Evolutionary conservation across 306 rosid genomes (phyloP).

Genomic region (Cercis canadensis): DNA sequence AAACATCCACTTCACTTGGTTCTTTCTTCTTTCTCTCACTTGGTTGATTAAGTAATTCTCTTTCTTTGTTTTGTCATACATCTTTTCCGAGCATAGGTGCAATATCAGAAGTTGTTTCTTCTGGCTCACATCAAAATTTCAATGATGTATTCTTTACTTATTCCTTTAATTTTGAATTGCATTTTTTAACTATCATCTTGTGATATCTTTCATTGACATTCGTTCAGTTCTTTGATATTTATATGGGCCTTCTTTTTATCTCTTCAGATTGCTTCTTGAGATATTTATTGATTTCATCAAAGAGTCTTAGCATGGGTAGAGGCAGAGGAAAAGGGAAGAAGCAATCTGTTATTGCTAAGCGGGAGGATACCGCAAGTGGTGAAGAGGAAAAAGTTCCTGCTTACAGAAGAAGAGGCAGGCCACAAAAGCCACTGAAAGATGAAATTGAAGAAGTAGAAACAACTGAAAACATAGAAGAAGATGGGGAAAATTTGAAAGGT

Average conservation of each 20-base stretch:
- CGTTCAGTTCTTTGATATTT: constrained; percentile 23
- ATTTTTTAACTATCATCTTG: constrained; percentile 25
- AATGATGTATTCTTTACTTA: constrained; percentile 10
- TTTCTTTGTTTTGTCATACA: neutral
- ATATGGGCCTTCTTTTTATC: constrained; percentile 36
- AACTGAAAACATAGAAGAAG: constrained; percentile 56
- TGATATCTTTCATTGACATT: constrained; percentile 28
- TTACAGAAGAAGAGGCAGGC: constrained; percentile 66
- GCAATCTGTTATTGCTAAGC: constrained; percentile 45
- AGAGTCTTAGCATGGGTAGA: constrained; percentile 62
- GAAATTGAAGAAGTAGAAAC: constrained; percentile 57
- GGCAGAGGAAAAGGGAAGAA: constrained; percentile 80
- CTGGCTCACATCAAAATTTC: constrained; percentile 20
- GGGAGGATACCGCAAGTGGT: constrained; percentile 58
- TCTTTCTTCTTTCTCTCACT: neutral
- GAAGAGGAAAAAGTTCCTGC: constrained; percentile 64
- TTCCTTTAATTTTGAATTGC: neutral
- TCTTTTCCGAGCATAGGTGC: neutral
- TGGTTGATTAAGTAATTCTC: neutral
- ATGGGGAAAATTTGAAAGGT: constrained; percentile 49
- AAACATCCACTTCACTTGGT: constrained; percentile 4
- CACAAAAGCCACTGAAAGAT: constrained; percentile 54
- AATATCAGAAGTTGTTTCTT: constrained; percentile 17
- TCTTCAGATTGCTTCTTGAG: constrained; percentile 43
- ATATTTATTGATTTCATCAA: constrained; percentile 28